Percentiles rank a stretch among this genome's conserved stretches.
Conservation (phyloP, 2,329 filamentous ascomycete genomes). For the Davidsoniella virescens region DNA sequence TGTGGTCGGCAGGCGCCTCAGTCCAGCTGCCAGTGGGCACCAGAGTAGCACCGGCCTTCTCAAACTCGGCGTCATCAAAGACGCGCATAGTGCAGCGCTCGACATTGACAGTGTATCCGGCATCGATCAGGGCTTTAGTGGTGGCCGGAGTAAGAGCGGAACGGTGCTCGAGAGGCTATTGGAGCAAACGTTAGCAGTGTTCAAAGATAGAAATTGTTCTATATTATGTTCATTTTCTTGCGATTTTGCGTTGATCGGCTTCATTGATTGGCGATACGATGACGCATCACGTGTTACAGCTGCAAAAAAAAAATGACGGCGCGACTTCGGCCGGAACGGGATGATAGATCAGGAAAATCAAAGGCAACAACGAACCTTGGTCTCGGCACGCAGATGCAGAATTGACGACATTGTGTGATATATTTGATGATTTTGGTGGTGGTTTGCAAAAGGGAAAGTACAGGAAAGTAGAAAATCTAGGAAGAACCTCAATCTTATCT, state of each 20-base stretch:
- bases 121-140: slow-evolving; percentile 37
- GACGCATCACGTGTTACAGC: background rate
- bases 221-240: no score
- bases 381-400: slow-evolving; percentile 37
- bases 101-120: slow-evolving; percentile 50
- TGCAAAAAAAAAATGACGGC: no score
- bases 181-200: background rate
- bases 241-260: no score
- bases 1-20: slow-evolving; percentile 48
- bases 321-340: no score
- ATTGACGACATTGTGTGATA: slow-evolving; percentile 15
- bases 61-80: slow-evolving; percentile 43
- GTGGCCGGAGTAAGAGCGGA: slow-evolving; percentile 28
- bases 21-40: slow-evolving; percentile 54
- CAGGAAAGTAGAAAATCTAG: background rate
- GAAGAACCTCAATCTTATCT: background rate
- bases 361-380: slow-evolving; percentile 21
- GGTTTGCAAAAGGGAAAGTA: background rate
- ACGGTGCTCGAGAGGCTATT: slow-evolving; percentile 33
- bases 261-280: background rate
- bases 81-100: slow-evolving; percentile 50
- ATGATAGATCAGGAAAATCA: no score
- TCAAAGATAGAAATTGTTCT: no score
- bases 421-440: background rate
- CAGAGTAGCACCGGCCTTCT: slow-evolving; percentile 44